phyloP scores from a whole-genome alignment of 2,329 filamentous ascomycete species.

The Verticillium albo-atrum region DNA sequence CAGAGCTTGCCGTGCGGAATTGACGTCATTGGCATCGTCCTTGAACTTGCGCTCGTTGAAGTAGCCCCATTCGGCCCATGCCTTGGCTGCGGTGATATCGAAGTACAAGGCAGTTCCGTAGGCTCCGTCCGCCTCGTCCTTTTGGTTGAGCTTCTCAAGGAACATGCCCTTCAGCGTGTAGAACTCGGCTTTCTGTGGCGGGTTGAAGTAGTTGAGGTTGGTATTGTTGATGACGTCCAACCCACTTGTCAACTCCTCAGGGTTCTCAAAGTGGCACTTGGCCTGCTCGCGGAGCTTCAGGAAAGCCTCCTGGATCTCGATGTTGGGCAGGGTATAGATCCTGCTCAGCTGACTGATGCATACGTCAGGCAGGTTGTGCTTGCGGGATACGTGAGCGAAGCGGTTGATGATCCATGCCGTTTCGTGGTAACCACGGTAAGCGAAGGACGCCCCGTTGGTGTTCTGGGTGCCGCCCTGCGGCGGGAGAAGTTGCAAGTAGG shows the following conservation, averaged over 20 bases:
- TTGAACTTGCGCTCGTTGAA: slow-evolving; percentile 98
- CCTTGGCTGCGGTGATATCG: slow-evolving; percentile 91
- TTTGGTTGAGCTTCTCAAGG: slow-evolving; percentile 85
- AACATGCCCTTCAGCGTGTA: slow-evolving; percentile 99
- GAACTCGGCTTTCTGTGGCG: slow-evolving; percentile 95
- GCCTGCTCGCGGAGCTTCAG: slow-evolving; percentile 97
- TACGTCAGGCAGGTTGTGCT: slow-evolving; percentile 93
- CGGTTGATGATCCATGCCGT: slow-evolving; percentile 99
- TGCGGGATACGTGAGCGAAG: slow-evolving; percentile 94
- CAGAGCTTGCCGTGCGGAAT: slow-evolving; percentile 82
- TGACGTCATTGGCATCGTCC: slow-evolving; percentile 76
- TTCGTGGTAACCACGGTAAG: slow-evolving; percentile 96
- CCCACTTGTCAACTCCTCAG: slow-evolving; percentile 84
- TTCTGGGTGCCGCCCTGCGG: slow-evolving; percentile 65
- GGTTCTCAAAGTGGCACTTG: slow-evolving; percentile 97
- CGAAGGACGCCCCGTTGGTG: slow-evolving; percentile 85
- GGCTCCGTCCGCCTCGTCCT: slow-evolving; percentile 86
- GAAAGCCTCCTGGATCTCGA: slow-evolving; percentile 99
- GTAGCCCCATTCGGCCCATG: slow-evolving; percentile 98
- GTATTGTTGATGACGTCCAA: slow-evolving; percentile 99
- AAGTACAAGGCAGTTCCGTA: slow-evolving; percentile 95
- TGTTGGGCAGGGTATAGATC: slow-evolving; percentile 98
- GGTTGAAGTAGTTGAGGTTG: slow-evolving; percentile 96
- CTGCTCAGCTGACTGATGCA: slow-evolving; percentile 96
- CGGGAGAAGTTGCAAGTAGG: slow-evolving; percentile 82